phyloP scores from a whole-genome alignment of 75 land plant genomes.

The Picea sitchensis region DNA sequence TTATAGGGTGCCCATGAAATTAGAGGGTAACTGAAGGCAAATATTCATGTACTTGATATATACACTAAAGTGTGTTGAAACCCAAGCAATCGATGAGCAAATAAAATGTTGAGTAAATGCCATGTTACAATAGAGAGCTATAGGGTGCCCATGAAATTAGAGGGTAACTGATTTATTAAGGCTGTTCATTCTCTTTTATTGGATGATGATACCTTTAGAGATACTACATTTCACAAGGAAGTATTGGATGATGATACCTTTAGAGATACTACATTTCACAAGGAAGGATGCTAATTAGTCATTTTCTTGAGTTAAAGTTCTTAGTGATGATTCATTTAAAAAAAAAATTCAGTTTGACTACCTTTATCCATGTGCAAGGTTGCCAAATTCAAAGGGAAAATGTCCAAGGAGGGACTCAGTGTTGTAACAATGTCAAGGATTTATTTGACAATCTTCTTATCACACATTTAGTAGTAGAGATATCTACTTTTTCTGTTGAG shows the following conservation, averaged over 20 bases:
- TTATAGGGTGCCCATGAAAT: slow-evolving; percentile 74
- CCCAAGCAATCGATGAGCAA: slow-evolving; percentile 45
- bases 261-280: slow-evolving; percentile 89
- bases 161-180: slow-evolving; percentile 67
- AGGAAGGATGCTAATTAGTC: slow-evolving; percentile 32
- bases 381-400: too few relatives aligned
- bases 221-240: slow-evolving; percentile 91
- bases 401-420: slow-evolving; percentile 78
- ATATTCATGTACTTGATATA: background rate
- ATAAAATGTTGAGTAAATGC: slow-evolving; percentile 88
- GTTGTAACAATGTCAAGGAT: slow-evolving; percentile 76
- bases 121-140: slow-evolving; percentile 87
- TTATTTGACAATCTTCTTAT: slow-evolving; percentile 95
- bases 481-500: slow-evolving; percentile 87
- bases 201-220: slow-evolving; percentile 87
- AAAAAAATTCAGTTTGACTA: too few relatives aligned
- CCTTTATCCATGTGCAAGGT: too few relatives aligned
- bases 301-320: background rate
- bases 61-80: slow-evolving; percentile 19
- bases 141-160: slow-evolving; percentile 71
- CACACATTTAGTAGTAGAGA: slow-evolving; percentile 84
- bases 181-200: slow-evolving; percentile 78
- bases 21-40: slow-evolving; percentile 26
- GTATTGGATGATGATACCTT: too few relatives aligned
- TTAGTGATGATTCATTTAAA: too few relatives aligned